Evolutionary conservation across 1,284 basidiomycete species (phyloP), one percentile per base, ranked within the genome.

Genomic region (Caloboletus firmus): DNA sequence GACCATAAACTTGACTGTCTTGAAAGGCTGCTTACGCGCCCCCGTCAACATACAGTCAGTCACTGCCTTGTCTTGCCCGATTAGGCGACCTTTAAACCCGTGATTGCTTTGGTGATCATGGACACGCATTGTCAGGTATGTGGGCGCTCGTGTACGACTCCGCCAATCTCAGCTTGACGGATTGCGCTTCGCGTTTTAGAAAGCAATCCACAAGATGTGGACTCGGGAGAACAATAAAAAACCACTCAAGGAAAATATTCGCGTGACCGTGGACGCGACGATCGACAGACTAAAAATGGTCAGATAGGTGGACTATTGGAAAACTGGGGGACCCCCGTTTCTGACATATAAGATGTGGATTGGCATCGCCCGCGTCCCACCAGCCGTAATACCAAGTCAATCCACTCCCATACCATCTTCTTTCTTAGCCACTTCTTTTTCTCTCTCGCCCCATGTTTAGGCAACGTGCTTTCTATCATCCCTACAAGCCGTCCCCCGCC

Each of bases 181-280:
- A 59, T 47, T 49, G 42, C 34, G 13, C 15, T 52, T 31, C 35
- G 11, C 41, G 1, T 43, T 48, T 24, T n/a, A n/a, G 39, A 22
- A 35, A 4, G 8, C 26, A 34, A 39, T 36, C 18, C 15, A 10
- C 5, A n/a, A 12, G 37, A 22, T 55, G 51, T 65, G 52, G 63
- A 61, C 49, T 45, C 24, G 8, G 28, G 17, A 48, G 46, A 44
- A 68, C 66, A 68, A 68, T 67, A 12, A 55, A 20, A 9, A 35
- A 39, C 9, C 40, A 26, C 22, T 45, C 31, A 12, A 22, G 9
- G 31, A 18, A 5, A 28, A 18, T 17, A 18, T n/a, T n/a, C 41
- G 26, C 7, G 41, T 48, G 13, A 22, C 32, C 20, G 48, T 62
- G 49, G 51, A 56, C 37, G 7, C 5, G n/a, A 36, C 13, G 6